Conservation (phyloP, 345 rosid genomes). For the Heritiera littoralis region DNA sequence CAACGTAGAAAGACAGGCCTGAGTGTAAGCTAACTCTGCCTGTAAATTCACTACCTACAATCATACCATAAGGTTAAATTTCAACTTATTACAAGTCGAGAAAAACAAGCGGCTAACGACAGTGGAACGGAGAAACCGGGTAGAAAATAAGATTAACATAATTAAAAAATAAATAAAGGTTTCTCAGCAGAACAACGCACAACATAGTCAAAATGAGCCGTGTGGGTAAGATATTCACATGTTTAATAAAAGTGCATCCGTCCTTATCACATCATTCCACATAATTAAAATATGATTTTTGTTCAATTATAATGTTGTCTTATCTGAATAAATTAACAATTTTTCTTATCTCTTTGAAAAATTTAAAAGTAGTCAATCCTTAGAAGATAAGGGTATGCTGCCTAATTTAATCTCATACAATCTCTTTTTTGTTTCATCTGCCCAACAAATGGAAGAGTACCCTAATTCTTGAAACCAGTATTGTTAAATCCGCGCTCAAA, state of each 20-base stretch:
- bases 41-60: slow-evolving; percentile 46
- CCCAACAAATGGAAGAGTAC: neutral
- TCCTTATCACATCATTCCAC: neutral
- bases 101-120: neutral
- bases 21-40: slow-evolving; percentile 70
- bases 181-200: neutral
- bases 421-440: neutral
- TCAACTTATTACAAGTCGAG: neutral
- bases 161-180: neutral
- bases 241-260: neutral
- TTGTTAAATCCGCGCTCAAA: neutral
- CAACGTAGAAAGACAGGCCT: slow-evolving; percentile 59
- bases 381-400: neutral
- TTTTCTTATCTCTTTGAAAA: neutral
- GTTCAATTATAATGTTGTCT: neutral
- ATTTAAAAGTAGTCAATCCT: neutral
- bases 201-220: neutral
- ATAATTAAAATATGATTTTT: neutral
- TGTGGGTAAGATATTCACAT: neutral
- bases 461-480: neutral
- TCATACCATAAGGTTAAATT: neutral
- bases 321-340: neutral
- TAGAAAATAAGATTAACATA: neutral
- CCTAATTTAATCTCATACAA: neutral
- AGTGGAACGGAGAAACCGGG: neutral